phyloP scores from a whole-genome alignment of 1,139 yeast genomes.

The Debaryomycetaceae sp. region DNA sequence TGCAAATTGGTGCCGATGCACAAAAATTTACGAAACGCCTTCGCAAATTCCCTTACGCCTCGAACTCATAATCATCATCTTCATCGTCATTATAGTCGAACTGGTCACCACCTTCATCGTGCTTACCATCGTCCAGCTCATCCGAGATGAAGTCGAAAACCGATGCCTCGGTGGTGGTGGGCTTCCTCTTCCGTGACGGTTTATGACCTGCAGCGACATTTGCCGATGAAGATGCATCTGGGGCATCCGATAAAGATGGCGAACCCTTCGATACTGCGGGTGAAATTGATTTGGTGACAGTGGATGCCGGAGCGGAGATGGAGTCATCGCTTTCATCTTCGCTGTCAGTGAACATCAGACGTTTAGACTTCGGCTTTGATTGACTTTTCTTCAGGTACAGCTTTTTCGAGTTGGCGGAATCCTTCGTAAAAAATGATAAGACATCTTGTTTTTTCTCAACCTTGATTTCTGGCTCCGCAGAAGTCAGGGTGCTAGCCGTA shows the following conservation, averaged over 20 bases:
- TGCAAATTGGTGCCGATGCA: not conserved
- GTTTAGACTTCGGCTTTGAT: slow-evolving; percentile 5
- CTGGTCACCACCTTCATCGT: slow-evolving; percentile 5
- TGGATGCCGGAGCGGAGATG: slow-evolving; percentile 16
- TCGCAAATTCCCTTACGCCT: not conserved
- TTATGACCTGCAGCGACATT: slow-evolving; percentile 8
- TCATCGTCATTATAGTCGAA: slow-evolving; percentile 3
- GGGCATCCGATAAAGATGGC: slow-evolving; percentile 2
- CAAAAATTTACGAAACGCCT: not conserved
- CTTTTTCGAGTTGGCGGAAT: slow-evolving; percentile 1
- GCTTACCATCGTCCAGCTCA: slow-evolving; percentile 1
- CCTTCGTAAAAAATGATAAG: slow-evolving; percentile 9
- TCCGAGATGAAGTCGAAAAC: slow-evolving; percentile 2
- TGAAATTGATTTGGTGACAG: not conserved
- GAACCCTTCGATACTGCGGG: slow-evolving; percentile 2
- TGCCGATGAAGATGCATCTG: slow-evolving; percentile 1
- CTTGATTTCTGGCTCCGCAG: not conserved
- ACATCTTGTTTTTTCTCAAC: slow-evolving; percentile 2
- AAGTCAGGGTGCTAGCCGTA: slow-evolving; percentile 1
- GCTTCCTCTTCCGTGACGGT: slow-evolving; percentile 1
- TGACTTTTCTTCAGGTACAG: slow-evolving; percentile 6
- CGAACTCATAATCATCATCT: slow-evolving; percentile 1
- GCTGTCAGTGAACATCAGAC: slow-evolving; percentile 25
- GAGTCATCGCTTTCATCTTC: slow-evolving; percentile 21
- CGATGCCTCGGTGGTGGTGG: not conserved